Evolutionary conservation across 331 rosid genomes (phyloP).

Genomic region (Quercus lobata): DNA sequence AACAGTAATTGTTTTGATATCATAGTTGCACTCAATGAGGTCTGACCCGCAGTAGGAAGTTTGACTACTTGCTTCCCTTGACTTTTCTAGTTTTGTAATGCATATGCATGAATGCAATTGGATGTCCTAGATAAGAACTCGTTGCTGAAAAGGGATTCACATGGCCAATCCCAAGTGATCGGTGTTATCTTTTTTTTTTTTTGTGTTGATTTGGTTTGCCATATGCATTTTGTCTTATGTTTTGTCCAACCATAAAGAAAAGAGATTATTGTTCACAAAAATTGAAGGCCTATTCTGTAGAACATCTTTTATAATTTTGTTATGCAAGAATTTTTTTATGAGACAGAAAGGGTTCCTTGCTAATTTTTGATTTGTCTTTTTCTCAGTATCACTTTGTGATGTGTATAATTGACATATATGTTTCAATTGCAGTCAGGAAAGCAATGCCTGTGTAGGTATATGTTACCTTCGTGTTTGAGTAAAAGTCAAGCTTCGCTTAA

Average conservation of each 20-base stretch:
- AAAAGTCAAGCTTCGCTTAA: conserved; percentile 44
- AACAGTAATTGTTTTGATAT: background rate
- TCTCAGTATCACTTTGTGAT: background rate
- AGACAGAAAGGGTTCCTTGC: conserved; percentile 14
- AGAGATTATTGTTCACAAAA: background rate
- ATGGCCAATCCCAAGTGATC: background rate
- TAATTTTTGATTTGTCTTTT: conserved; percentile 9
- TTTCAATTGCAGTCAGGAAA: conserved; percentile 73
- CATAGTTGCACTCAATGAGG: background rate
- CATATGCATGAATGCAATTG: background rate
- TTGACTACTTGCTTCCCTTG: background rate
- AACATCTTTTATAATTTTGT: background rate
- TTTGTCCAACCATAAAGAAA: background rate
- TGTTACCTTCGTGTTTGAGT: conserved; percentile 63
- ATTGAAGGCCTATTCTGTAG: background rate
- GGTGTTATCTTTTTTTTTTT: background rate
- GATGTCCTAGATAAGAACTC: background rate
- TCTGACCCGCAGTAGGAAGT: background rate
- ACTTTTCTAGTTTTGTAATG: background rate
- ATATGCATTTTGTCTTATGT: background rate
- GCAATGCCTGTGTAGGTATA: conserved; percentile 83
- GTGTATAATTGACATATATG: conserved; percentile 7
- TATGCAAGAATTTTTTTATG: background rate
- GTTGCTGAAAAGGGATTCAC: background rate
- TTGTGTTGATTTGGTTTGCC: background rate